Conservation (phyloP, 73 alveolate genomes). For the Symbiodinium natans region DNA sequence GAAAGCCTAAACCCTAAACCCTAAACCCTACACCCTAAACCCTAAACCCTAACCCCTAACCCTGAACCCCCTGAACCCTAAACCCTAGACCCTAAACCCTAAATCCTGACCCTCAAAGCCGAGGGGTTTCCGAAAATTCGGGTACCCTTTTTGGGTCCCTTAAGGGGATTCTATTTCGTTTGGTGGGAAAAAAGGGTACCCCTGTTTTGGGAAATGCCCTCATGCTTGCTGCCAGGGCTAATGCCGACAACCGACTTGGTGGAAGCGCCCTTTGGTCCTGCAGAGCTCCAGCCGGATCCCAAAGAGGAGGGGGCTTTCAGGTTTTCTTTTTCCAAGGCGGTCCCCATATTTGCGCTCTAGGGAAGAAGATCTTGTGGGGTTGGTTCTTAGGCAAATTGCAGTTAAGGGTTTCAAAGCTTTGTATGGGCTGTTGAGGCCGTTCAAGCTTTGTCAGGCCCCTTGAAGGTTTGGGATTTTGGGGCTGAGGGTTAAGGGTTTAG, state of each 20-base stretch:
- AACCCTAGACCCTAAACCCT: neutral
- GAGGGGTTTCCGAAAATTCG: no score
- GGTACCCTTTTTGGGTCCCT: no score
- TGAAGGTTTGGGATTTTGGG: neutral
- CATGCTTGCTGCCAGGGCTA: no score
- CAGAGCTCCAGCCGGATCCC: conserved; percentile 25
- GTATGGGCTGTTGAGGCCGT: neutral
- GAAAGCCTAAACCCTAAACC: neutral
- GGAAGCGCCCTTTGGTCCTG: conserved; percentile 79
- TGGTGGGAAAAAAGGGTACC: no score
- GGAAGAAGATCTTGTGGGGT: no score
- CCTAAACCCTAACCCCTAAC: neutral
- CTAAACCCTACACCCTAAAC: neutral
- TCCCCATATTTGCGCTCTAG: neutral
- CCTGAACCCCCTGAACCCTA: neutral
- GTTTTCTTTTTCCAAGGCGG: neutral
- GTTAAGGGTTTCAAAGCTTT: neutral
- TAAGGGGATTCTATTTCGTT: no score
- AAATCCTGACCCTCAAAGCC: no score
- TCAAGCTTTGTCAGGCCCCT: neutral
- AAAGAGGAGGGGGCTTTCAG: neutral
- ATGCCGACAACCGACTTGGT: neutral
- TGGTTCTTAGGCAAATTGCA: no score
- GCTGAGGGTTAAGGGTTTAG: no score
- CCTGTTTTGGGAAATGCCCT: no score